These are phyloP conservation scores for Drechslerella coelobrocha DNA, from an alignment of 2,329 filamentous ascomycete species.

Conservation along the genomic window DNA sequence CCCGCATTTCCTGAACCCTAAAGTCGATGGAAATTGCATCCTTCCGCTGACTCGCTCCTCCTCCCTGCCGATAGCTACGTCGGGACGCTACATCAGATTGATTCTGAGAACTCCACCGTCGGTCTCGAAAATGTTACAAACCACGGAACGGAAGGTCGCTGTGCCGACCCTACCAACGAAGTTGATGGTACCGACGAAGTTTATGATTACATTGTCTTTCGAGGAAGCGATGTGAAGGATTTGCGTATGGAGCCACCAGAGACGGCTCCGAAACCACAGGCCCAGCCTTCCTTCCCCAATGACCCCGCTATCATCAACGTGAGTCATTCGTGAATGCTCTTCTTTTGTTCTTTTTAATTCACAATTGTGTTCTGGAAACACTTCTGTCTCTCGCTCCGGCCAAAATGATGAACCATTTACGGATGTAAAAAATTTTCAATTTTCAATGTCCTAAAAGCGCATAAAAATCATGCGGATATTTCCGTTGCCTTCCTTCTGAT, in stretches of 20 bases:
- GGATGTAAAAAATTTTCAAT: conserved; percentile 70
- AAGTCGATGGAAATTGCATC: conserved; percentile 15
- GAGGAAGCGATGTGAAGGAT: conserved; percentile 98
- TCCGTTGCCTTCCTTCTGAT: conserved; percentile 80
- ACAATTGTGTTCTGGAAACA: conserved; percentile 3
- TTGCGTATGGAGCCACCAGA: conserved; percentile 87
- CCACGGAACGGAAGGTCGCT: conserved; percentile 90
- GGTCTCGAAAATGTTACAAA: conserved; percentile 95
- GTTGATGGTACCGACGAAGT: conserved; percentile 82
- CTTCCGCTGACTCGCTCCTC: conserved; percentile 19
- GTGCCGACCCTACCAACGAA: conserved; percentile 78
- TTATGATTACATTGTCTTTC: conserved; percentile 99
- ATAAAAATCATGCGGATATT: conserved; percentile 71
- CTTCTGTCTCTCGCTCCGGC: conserved; percentile 51
- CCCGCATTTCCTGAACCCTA: conserved; percentile 49
- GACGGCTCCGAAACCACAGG: conserved; percentile 73
- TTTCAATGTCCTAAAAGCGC: conserved; percentile 68
- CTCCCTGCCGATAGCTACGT: conserved; percentile 74
- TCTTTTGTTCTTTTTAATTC: not conserved
- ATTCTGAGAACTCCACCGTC: conserved; percentile 94
- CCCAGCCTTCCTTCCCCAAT: conserved; percentile 76
- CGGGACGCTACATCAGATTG: conserved; percentile 95
- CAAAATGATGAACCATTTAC: conserved; percentile 69
- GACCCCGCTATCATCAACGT: conserved; percentile 97
- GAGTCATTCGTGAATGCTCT: conserved; percentile 64